Base-by-base conservation (phyloP, 2,329 filamentous ascomycete genomes). In the Xylaria sp. region DNA sequence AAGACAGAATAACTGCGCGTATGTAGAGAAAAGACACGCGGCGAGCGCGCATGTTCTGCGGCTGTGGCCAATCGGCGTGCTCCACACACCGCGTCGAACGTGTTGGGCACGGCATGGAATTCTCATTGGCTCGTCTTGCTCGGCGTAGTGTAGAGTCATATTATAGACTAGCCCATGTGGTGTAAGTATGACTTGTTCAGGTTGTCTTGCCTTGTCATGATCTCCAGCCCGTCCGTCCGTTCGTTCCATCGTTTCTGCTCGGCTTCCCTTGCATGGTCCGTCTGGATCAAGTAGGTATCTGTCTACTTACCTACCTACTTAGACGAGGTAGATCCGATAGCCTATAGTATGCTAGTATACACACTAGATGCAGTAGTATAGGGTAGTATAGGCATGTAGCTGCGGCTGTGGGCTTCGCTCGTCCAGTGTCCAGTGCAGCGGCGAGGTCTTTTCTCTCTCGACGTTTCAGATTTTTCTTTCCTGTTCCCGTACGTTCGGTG, bases 381-480 rank as follows among this genome's bases (percentile, higher is more conserved):
- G n/a, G n/a, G n/a, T n/a, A n/a, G n/a, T n/a, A n/a, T n/a, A n/a
- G n/a, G n/a, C n/a, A n/a, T n/a, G n/a, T n/a, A n/a, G n/a, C n/a
- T n/a, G n/a, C n/a, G n/a, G n/a, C n/a, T n/a, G n/a, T n/a, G n/a
- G n/a, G n/a, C n/a, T n/a, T n/a, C n/a, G n/a, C n/a, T n/a, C n/a
- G n/a, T n/a, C n/a, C n/a, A n/a, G n/a, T n/a, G n/a, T n/a, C n/a
- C n/a, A n/a, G n/a, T n/a, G n/a, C n/a, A n/a, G n/a, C n/a, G 17
- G 42, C n/a, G n/a, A 20, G n/a, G n/a, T 17, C 10, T 44, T 17
- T 66, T 71, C 10, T 44, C n/a, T 66, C 71, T 68, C 45, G 42
- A 44, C 50, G 72, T 74, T 74, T 74, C 73, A 74, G 57, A 64
- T 71, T 63, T 44, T 70, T 70, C 65, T 67, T 42, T 57, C 67